These are phyloP conservation scores for Camelina sativa DNA, from an alignment of 345 rosid genomes.

Conservation along the genomic window DNA sequence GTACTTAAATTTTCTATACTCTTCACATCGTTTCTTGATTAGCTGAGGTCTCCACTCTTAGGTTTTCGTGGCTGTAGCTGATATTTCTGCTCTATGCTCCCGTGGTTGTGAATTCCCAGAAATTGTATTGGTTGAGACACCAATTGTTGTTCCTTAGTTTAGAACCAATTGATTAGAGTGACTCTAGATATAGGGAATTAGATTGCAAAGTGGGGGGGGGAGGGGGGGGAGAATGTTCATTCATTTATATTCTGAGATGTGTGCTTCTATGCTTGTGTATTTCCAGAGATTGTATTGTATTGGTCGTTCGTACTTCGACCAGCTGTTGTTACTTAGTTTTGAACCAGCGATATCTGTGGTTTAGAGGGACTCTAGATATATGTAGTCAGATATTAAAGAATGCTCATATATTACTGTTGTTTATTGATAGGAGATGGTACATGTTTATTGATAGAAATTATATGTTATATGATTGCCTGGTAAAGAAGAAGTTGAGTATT, in stretches of 20 bases:
- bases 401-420: background rate
- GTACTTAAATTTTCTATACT: conserved; percentile 42
- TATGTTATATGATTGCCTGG: conserved; percentile 4
- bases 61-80: background rate
- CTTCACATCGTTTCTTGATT: conserved; percentile 13
- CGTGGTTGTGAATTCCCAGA: background rate
- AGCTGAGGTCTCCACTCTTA: background rate
- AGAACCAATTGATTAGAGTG: background rate
- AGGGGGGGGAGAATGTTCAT: background rate
- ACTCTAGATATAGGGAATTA: background rate
- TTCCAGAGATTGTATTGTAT: background rate
- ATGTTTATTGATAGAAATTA: conserved; percentile 18
- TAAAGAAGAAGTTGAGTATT: conserved; percentile 16
- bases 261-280: conserved; percentile 3
- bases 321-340: conserved; percentile 5
- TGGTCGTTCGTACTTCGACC: background rate
- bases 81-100: background rate
- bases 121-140: background rate
- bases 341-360: conserved; percentile 8
- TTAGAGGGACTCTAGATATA: conserved; percentile 1
- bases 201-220: background rate
- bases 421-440: conserved; percentile 14
- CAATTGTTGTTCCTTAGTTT: background rate
- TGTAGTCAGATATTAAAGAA: background rate
- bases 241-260: conserved; percentile 4